A percentile compares a stretch with the other conserved stretches of the same genome.
Evolutionary conservation across 2,329 filamentous ascomycete genomes (phyloP).

Genomic region (Fusarium drepaniforme): DNA sequence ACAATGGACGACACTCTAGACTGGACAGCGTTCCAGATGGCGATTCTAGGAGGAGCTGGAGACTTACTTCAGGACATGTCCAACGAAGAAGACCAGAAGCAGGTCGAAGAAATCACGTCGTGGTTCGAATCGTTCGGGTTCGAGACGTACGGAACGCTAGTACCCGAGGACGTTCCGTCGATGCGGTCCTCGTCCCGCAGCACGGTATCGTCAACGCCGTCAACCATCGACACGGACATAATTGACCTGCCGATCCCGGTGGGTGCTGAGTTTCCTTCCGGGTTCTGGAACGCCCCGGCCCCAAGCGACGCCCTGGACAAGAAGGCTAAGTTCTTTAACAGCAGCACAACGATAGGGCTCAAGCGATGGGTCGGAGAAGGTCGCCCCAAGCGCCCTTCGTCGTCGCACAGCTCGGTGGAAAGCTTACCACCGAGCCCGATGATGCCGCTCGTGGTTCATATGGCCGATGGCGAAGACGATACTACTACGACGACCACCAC

Average conservation of each 20-base stretch:
- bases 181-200: constrained; percentile 40
- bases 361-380: constrained; percentile 54
- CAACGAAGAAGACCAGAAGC: constrained; percentile 60
- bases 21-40: constrained; percentile 76
- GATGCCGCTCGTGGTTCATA: constrained; percentile 59
- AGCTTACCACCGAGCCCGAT: constrained; percentile 65
- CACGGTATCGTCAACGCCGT: constrained; percentile 44
- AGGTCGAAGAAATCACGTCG: constrained; percentile 56
- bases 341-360: constrained; percentile 36
- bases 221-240: constrained; percentile 46
- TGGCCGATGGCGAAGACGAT: constrained; percentile 50
- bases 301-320: constrained; percentile 39
- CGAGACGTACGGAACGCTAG: constrained; percentile 56
- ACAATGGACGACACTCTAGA: constrained; percentile 65
- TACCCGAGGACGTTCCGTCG: constrained; percentile 40
- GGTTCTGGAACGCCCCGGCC: constrained; percentile 49
- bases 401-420: constrained; percentile 41
- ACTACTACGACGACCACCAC: background rate
- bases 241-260: constrained; percentile 55
- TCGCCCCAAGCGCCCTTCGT: constrained; percentile 47
- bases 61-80: constrained; percentile 59
- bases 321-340: constrained; percentile 49
- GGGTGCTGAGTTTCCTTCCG: constrained; percentile 48
- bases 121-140: constrained; percentile 68
- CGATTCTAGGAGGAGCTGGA: constrained; percentile 68